Conservation (phyloP, 345 rosid genomes). For the Lumnitzera racemosa region DNA sequence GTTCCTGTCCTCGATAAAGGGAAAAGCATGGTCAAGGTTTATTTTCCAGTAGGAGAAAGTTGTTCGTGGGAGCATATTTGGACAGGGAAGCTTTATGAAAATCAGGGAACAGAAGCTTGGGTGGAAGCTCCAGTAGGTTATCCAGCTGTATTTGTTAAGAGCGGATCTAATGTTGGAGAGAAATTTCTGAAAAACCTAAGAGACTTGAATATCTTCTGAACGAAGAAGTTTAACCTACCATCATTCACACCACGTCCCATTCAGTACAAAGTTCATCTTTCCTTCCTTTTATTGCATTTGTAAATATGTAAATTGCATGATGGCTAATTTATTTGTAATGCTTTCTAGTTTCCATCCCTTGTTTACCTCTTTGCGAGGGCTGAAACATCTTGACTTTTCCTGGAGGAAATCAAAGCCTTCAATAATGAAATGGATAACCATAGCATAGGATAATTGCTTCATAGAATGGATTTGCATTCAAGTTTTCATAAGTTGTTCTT, state of each 20-base stretch:
- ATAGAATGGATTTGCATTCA: too few relatives aligned
- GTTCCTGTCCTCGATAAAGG: constrained; percentile 67
- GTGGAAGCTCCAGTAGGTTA: constrained; percentile 53
- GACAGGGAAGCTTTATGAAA: constrained; percentile 41
- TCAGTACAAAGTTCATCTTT: not conserved
- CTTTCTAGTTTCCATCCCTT: too few relatives aligned
- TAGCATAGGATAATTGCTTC: too few relatives aligned
- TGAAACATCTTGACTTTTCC: not conserved
- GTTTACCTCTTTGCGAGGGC: not conserved
- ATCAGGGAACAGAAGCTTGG: constrained; percentile 34
- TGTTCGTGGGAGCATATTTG: constrained; percentile 54
- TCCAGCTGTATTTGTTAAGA: constrained; percentile 61
- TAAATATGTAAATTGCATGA: too few relatives aligned
- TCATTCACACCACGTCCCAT: too few relatives aligned
- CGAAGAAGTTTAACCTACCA: not conserved
- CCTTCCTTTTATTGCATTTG: not conserved
- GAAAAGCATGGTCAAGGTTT: constrained; percentile 38
- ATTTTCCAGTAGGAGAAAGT: constrained; percentile 47
- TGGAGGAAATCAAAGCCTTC: not conserved
- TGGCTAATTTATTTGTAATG: too few relatives aligned
- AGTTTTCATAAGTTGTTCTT: too few relatives aligned
- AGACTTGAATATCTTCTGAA: constrained; percentile 27
- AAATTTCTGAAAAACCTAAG: constrained; percentile 39
- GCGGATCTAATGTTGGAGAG: constrained; percentile 45
- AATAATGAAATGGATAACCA: too few relatives aligned